Base-by-base conservation (phyloP, 2,329 filamentous ascomycete genomes). In the Tolypocladium capitatum region DNA sequence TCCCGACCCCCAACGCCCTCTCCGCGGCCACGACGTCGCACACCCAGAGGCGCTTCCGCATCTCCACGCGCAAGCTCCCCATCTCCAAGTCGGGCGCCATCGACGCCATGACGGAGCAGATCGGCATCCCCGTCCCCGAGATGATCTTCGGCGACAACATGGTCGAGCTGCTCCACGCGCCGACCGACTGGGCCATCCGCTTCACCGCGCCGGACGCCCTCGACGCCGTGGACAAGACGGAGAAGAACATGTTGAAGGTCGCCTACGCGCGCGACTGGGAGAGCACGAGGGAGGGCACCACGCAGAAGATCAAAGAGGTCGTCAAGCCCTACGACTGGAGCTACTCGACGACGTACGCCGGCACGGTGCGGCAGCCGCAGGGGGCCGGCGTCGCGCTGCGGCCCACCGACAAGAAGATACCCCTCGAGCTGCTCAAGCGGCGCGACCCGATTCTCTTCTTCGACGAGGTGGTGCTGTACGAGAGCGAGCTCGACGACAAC, bases 81-180 rank as follows among this genome's bases (percentile, higher is more conserved):
- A 98, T 98, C 65, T 84, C 94, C 57, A 96, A 95, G 66, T 81
- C 90, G 42, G 85, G 78, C 6, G 86, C 89, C 45, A 97, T 98
- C 61, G 89, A 95, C 61, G 79, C 78, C 34, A 86, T 98, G 80
- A 82, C 83, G 36, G 73, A 75, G 49, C 80, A 78, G 52, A 75
- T 98, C 47, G 82, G 83, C 30, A 96, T 98, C 61, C 81, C 91
- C 18, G 80, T 91, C 36, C 92, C 92, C 9, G 92, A 98, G 70
- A 98, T 98, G 92, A 98, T 98, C 55, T 98, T 98, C 62, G 92
- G 92, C 52, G 90, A 98, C 71, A 98, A 98, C 65, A 71, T 84
- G 49, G 82, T 94, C 36, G 70, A 78, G 7, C 75, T 98, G 51
- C 73, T 81, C 46, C 88, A 97, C 68, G 52, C 69, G n/a, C 74